These are phyloP conservation scores for Friedmanniomyces endolithicus DNA, from an alignment of 495 filamentous ascomycete species.

Conservation along the genomic window DNA sequence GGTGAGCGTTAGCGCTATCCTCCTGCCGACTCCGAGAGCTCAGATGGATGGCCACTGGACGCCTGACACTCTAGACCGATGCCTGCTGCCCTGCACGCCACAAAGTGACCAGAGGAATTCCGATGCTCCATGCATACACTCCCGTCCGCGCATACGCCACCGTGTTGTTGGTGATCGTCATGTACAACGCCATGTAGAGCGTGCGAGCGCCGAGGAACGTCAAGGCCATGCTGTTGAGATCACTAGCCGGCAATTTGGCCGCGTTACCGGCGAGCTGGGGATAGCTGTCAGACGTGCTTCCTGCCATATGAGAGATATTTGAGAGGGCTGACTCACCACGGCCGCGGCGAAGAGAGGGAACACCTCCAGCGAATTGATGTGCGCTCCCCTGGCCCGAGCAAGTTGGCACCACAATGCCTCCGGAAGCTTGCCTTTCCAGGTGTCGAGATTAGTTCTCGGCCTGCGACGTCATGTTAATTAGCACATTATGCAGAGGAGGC, in stretches of 20 bases:
- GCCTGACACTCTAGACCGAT: not conserved
- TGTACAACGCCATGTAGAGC: constrained; percentile 10
- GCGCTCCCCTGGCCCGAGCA: constrained; percentile 5
- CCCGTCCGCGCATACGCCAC: constrained; percentile 9
- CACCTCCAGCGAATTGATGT: constrained; percentile 11
- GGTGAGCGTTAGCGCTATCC: too few relatives aligned
- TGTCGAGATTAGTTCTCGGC: constrained; percentile 11
- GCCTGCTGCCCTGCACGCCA: constrained; percentile 7
- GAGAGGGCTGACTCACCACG: not conserved
- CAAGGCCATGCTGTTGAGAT: constrained; percentile 10
- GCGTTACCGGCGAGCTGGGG: constrained; percentile 11
- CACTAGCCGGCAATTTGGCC: constrained; percentile 4
- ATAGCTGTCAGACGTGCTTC: not conserved
- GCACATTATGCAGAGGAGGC: not conserved
- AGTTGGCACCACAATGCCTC: constrained; percentile 8
- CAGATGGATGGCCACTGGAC: not conserved
- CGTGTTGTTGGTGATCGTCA: constrained; percentile 2
- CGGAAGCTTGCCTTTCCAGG: constrained; percentile 11
- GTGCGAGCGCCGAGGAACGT: constrained; percentile 9
- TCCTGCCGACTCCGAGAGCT: too few relatives aligned
- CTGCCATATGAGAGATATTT: not conserved
- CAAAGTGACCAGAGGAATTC: constrained; percentile 3
- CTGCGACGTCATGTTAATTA: not conserved
- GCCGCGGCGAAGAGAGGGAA: constrained; percentile 15
- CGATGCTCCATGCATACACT: constrained; percentile 13